Percentiles rank a stretch among this genome's conserved stretches.
phyloP scores from a whole-genome alignment of 192 early-diverging fungal genomes.

The Mortierella claussenii region DNA sequence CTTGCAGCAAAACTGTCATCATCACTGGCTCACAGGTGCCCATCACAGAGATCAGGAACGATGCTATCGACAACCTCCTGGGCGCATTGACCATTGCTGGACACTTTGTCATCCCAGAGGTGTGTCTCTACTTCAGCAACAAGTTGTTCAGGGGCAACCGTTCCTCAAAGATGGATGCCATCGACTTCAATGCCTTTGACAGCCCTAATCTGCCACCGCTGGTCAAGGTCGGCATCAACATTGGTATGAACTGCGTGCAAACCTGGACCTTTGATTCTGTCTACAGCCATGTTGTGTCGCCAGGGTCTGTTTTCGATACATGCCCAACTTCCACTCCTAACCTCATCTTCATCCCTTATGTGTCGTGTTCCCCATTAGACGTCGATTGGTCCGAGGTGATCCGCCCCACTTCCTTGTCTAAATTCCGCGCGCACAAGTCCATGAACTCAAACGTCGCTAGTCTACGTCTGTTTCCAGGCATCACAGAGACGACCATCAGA shows the following conservation, averaged over 20 bases:
- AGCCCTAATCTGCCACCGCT: conserved; percentile 91
- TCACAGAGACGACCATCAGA: conserved; percentile 86
- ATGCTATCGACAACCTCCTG: conserved; percentile 96
- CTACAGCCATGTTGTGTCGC: too few species aligned
- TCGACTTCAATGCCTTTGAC: conserved; percentile 87
- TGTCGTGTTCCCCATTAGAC: conserved; percentile 57
- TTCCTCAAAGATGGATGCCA: conserved; percentile 78
- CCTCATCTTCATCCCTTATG: neutral
- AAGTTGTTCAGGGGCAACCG: conserved; percentile 95
- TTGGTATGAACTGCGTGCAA: conserved; percentile 68
- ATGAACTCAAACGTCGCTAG: conserved; percentile 90
- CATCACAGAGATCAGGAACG: conserved; percentile 96
- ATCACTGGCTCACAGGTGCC: conserved; percentile 98
- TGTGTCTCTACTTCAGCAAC: conserved; percentile 93
- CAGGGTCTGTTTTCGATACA: too few species aligned
- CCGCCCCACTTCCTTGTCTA: conserved; percentile 84
- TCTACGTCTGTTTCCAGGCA: conserved; percentile 93
- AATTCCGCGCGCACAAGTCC: conserved; percentile 86
- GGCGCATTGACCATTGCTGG: conserved; percentile 97
- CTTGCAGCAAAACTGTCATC: conserved; percentile 89
- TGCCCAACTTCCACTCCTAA: too few species aligned
- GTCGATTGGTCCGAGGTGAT: conserved; percentile 91
- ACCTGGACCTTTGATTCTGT: too few species aligned
- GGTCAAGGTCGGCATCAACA: conserved; percentile 97
- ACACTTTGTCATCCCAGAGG: conserved; percentile 97